Evolutionary conservation across 2,329 filamentous ascomycete species (phyloP).

Genomic region (Achaetomium macrosporum): DNA sequence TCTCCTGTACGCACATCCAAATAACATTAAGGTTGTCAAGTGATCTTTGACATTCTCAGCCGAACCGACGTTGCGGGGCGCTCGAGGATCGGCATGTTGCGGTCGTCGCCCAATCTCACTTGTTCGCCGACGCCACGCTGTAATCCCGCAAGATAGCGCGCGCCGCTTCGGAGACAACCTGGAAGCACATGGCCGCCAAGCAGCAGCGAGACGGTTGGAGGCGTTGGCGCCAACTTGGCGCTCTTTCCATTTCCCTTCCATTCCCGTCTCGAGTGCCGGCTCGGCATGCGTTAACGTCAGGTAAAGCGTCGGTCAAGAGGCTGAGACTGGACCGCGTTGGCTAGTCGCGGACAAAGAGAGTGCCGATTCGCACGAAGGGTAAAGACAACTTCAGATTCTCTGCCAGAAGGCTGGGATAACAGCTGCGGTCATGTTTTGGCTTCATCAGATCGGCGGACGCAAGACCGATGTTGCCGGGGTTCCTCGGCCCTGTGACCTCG

Average conservation of each 20-base stretch:
- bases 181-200: slow-evolving; percentile 7
- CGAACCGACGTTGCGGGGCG: too few species aligned
- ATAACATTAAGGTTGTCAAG: too few species aligned
- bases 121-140: background rate
- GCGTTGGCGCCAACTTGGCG: too few species aligned
- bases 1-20: too few species aligned
- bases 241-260: background rate
- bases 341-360: slow-evolving; percentile 5
- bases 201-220: background rate
- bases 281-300: slow-evolving; percentile 12
- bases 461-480: background rate
- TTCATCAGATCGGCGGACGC: background rate
- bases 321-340: too few species aligned
- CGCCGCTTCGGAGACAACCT: background rate
- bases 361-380: background rate
- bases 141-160: background rate
- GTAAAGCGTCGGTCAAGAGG: background rate
- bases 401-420: background rate
- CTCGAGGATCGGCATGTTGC: too few species aligned
- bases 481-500: background rate
- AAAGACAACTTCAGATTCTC: background rate
- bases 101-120: too few species aligned
- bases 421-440: background rate
- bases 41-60: too few species aligned
- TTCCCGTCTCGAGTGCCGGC: slow-evolving; percentile 17